Evolutionary conservation across 768 basidiomycete genomes (phyloP).

Genomic region (Suillus placidus): DNA sequence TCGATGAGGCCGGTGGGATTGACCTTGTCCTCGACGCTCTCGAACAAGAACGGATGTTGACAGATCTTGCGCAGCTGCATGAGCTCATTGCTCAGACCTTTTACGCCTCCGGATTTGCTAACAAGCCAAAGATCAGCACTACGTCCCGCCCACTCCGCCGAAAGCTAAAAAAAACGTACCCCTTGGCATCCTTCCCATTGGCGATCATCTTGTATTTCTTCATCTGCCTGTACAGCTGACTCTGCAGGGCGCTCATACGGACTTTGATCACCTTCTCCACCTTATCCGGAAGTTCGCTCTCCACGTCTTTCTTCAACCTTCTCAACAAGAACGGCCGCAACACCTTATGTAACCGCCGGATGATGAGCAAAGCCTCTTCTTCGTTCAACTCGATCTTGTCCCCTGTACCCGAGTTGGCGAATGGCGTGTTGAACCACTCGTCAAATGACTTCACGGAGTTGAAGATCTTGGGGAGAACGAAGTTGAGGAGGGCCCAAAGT

Average conservation of each 20-base stretch:
- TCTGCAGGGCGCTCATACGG: constrained; percentile 90
- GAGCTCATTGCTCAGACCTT: constrained; percentile 90
- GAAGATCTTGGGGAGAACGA: constrained; percentile 93
- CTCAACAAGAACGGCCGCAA: constrained; percentile 92
- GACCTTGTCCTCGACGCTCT: constrained; percentile 93
- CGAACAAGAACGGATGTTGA: constrained; percentile 96
- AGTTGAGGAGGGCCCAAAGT: constrained; percentile 94
- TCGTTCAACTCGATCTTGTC: constrained; percentile 99
- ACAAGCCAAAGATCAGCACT: constrained; percentile 12
- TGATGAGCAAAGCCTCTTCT: constrained; percentile 98
- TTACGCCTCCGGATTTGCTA: constrained; percentile 78
- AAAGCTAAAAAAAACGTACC: constrained; percentile 49
- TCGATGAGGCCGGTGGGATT: constrained; percentile 82
- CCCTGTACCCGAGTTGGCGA: constrained; percentile 95
- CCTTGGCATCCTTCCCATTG: constrained; percentile 72
- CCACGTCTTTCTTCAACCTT: constrained; percentile 94
- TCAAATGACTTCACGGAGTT: constrained; percentile 99
- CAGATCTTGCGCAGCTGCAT: constrained; percentile 99
- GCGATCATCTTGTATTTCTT: constrained; percentile 98
- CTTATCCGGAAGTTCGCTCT: constrained; percentile 94
- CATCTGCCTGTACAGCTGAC: constrained; percentile 95
- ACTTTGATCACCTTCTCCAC: constrained; percentile 98
- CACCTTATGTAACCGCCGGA: constrained; percentile 95
- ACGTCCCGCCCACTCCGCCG: neutral
- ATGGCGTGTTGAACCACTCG: constrained; percentile 99